These are phyloP conservation scores for Xylariaceae sp. DNA, from an alignment of 2,329 filamentous ascomycete species.

Conservation along the genomic window DNA sequence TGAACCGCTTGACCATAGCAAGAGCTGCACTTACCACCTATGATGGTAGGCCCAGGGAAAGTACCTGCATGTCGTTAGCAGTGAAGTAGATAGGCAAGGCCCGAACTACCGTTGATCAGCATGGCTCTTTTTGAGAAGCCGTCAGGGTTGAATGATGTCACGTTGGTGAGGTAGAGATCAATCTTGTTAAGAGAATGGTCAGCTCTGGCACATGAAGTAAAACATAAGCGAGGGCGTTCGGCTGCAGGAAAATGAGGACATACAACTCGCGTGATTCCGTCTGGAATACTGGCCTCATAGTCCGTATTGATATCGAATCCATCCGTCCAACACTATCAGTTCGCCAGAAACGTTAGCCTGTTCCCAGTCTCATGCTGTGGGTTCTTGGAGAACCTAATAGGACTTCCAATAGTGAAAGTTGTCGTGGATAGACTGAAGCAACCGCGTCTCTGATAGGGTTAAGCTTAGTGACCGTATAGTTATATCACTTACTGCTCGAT, in stretches of 20 bases:
- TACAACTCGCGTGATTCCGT: constrained; percentile 4
- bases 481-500: neutral
- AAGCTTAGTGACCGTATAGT: no score
- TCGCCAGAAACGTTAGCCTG: neutral
- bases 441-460: no score
- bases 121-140: neutral
- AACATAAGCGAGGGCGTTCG: constrained; percentile 2
- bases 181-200: no score
- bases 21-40: neutral
- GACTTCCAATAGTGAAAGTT: no score
- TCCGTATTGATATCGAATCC: constrained; percentile 13
- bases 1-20: neutral
- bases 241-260: constrained; percentile 6
- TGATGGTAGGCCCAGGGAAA: neutral
- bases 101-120: neutral
- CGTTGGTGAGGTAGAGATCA: constrained; percentile 2
- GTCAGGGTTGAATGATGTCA: constrained; percentile 1
- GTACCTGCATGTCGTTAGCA: no score
- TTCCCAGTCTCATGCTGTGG: neutral
- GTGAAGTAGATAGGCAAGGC: no score
- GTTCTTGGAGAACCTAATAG: no score
- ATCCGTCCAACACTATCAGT: constrained; percentile 13
- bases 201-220: no score
- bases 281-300: constrained; percentile 6
- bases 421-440: no score